Conservation (phyloP, 169 alveolate genomes). For the Perkinsus olseni region DNA sequence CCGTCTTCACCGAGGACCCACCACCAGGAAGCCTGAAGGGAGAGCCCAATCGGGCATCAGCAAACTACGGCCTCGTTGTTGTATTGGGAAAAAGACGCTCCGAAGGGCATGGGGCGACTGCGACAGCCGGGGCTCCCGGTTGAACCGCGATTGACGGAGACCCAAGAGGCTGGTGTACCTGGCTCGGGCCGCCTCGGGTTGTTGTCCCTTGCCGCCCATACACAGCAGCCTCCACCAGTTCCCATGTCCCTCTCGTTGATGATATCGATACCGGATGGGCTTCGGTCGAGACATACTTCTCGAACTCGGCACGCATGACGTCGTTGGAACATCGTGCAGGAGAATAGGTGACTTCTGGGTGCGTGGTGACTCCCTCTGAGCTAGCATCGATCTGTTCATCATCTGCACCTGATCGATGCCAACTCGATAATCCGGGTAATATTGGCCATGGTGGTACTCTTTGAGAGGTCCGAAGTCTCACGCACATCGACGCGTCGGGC, state of each 20-base stretch:
- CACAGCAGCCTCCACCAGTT: neutral
- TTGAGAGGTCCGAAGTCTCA: too few species aligned
- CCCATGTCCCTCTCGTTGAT: neutral
- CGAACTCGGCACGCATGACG: neutral
- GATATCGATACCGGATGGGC: neutral
- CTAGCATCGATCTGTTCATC: neutral
- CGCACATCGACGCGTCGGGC: too few species aligned
- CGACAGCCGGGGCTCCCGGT: too few species aligned
- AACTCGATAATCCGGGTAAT: too few species aligned
- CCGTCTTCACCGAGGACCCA: neutral
- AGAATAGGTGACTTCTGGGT: neutral
- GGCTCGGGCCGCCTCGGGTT: neutral
- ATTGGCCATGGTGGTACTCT: too few species aligned
- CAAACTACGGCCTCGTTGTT: too few species aligned
- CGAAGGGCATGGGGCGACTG: too few species aligned
- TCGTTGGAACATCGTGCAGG: neutral
- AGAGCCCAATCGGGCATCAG: neutral
- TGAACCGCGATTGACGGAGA: too few species aligned
- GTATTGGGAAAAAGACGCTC: too few species aligned
- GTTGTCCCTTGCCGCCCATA: neutral
- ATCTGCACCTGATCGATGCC: too few species aligned
- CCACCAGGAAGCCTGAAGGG: neutral
- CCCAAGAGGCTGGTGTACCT: too few species aligned
- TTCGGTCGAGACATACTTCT: neutral
- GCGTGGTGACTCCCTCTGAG: neutral